Base-by-base conservation (phyloP, 169 alveolate genomes). In the Plasmodium falciparum region DNA sequence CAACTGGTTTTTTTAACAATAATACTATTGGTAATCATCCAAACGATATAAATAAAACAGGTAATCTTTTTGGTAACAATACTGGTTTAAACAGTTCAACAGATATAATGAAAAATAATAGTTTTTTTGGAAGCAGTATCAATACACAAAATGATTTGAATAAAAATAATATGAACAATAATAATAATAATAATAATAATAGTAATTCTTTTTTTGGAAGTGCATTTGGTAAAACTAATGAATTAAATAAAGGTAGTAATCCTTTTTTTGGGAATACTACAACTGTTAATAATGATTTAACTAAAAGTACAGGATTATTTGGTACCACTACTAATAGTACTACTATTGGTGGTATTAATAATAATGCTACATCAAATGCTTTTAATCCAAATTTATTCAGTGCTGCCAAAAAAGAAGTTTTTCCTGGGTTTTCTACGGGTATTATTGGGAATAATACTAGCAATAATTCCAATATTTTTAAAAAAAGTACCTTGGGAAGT, bases 331-430 rank as follows among this genome's bases (percentile, higher is more conserved):
- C 47, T 39, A 12, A 58, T 50, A 20, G 72, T 49, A 24, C 70
- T 20, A 63, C 56, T 56, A 9, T 71, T 49, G 62, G 39, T 22
- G 61, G 26, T 11, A 67, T 69, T 47, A 26, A 47, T 39, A 17
- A 78, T 11, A 54, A 67, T 47, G 17, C 59, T 39, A 17, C 91
- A 3, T 3, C 91, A 61, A 83, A 83, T 69, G 12, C 83, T 39
- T 83, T 83, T 45, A 83, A 83, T 69, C 74, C 43, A 39, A 83
- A 83, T 62, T 69, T 83, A 72, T 83, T 83, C 45, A 83, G 83
- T 83, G 91, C 91, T 15, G 71, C 91, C 15, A 83, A 83, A 62
- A 83, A 83, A 45, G 91, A 83, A 56, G 62, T 83, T 4, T 83
- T 69, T 67, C 91, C 91, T 20, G 91, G 91, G 39, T 83, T 83